Percentiles rank a stretch among this genome's conserved stretches.
phyloP scores from a whole-genome alignment of 148 eudicot species.

The Rhododendron ferrugineum region DNA sequence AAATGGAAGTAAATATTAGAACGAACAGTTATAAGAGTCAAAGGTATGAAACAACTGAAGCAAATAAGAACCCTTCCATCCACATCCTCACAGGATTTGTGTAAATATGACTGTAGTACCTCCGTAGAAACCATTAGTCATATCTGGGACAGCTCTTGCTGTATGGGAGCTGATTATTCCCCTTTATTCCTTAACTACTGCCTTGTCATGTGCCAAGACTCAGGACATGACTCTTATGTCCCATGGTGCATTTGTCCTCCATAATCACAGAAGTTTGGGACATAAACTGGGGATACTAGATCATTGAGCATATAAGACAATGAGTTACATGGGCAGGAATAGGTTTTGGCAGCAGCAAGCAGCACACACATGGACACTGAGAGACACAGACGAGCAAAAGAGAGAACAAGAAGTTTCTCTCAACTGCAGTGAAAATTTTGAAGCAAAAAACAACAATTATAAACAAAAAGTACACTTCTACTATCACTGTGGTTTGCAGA shows the following conservation, averaged over 20 bases:
- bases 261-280: neutral
- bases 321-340: neutral
- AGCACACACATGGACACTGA: neutral
- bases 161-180: neutral
- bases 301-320: neutral
- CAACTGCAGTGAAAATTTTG: neutral
- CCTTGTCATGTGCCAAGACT: neutral
- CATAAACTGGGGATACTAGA: neutral
- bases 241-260: neutral
- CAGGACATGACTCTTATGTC: slow-evolving; percentile 5
- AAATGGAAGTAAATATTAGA: slow-evolving; percentile 5
- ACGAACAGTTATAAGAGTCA: neutral
- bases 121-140: neutral
- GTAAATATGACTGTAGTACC: neutral
- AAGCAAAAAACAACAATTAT: neutral
- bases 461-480: neutral
- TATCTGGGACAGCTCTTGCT: neutral
- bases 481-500: neutral
- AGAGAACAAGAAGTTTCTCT: neutral
- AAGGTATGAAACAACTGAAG: neutral
- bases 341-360: neutral
- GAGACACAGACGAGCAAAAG: neutral
- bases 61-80: neutral
- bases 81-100: neutral
- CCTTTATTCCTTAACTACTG: neutral